These are phyloP conservation scores for Podaxis carcinomalis DNA, from an alignment of 768 basidiomycete genomes.

Conservation along the genomic window DNA sequence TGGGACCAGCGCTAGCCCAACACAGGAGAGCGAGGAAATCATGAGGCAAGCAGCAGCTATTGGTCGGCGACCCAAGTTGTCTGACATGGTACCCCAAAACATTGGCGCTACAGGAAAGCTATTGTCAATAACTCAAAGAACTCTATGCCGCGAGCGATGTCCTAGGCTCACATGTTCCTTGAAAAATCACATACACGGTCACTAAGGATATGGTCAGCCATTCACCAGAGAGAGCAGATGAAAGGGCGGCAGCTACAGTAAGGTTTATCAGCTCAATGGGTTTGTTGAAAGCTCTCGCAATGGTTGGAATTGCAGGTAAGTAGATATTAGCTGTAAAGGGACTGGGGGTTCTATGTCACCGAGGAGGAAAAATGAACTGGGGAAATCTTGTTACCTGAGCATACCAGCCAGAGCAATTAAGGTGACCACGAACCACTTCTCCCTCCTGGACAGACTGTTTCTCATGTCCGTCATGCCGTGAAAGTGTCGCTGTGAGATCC, in stretches of 20 bases:
- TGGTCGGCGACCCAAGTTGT: constrained; percentile 58
- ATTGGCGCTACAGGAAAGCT: constrained; percentile 40
- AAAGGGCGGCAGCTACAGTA: constrained; percentile 38
- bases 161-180: constrained; percentile 30
- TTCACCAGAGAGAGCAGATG: not conserved
- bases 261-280: constrained; percentile 72
- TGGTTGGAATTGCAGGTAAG: constrained; percentile 70
- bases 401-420: constrained; percentile 52
- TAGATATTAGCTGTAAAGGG: constrained; percentile 76
- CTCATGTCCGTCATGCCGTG: not conserved
- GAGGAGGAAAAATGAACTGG: not conserved
- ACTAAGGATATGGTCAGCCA: constrained; percentile 21
- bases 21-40: constrained; percentile 60
- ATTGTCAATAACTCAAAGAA: too few relatives aligned
- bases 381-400: constrained; percentile 44
- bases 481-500: not conserved
- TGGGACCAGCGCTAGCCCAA: constrained; percentile 51
- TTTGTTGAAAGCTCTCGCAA: constrained; percentile 58
- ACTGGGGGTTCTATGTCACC: constrained; percentile 24
- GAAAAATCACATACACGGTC: constrained; percentile 69
- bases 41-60: constrained; percentile 60
- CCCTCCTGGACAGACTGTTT: constrained; percentile 46
- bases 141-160: not conserved
- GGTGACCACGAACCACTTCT: constrained; percentile 69
- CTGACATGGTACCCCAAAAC: constrained; percentile 72